Evolutionary conservation across 108 stramenopile species (phyloP).

Genomic region (Skeletonema costatum): DNA sequence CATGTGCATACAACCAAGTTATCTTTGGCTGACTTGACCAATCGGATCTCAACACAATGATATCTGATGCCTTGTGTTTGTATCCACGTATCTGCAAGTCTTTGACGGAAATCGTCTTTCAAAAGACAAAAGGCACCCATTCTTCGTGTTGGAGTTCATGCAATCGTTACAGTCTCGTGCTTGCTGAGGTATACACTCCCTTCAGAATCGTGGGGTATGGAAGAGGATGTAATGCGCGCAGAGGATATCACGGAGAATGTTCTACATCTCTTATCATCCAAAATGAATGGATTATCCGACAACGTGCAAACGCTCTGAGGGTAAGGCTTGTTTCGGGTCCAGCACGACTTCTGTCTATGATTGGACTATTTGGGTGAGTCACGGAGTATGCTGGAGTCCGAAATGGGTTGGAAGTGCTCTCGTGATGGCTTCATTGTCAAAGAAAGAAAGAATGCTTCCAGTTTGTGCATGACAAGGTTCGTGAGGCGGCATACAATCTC

Average conservation of each 20-base stretch:
- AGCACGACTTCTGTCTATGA: constrained; percentile 8
- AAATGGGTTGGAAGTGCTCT: constrained; percentile 11
- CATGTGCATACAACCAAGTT: constrained; percentile 18
- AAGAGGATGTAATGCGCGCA: constrained; percentile 10
- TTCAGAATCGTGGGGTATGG: not conserved
- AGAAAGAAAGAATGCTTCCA: not conserved
- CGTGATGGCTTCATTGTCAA: constrained; percentile 30
- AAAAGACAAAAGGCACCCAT: constrained; percentile 39
- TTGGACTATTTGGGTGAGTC: not conserved
- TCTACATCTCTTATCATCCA: constrained; percentile 5
- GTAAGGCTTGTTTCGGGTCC: constrained; percentile 40
- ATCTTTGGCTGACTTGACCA: not conserved
- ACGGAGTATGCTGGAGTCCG: not conserved
- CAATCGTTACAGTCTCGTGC: constrained; percentile 11
- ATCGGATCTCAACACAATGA: too few species aligned
- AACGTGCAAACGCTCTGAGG: constrained; percentile 20
- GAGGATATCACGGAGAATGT: too few species aligned
- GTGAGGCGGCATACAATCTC: constrained; percentile 22
- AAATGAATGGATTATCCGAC: not conserved
- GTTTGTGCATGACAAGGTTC: constrained; percentile 55
- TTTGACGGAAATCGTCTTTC: constrained; percentile 14
- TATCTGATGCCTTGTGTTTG: too few species aligned
- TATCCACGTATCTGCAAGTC: too few species aligned
- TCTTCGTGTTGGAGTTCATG: constrained; percentile 30
- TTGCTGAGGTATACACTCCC: constrained; percentile 17